A percentile compares a stretch with the other conserved stretches of the same genome.
These are phyloP conservation scores for Euphorbia celastroides DNA, from an alignment of 441 rosid genomes.

Conservation along the genomic window DNA sequence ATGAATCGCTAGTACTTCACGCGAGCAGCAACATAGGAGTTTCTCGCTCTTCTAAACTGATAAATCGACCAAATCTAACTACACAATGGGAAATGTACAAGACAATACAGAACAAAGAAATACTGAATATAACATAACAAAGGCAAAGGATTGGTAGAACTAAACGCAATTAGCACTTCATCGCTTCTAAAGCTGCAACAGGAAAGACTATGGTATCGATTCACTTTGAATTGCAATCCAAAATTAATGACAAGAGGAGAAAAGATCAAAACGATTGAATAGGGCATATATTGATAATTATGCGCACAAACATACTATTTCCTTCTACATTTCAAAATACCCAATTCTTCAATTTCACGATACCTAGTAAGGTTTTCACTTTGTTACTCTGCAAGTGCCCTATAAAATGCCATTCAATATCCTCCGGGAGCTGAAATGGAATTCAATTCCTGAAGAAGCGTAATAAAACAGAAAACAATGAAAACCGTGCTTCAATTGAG, in stretches of 20 bases:
- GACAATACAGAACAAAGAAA: neutral
- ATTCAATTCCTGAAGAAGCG: neutral
- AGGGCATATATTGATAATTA: neutral
- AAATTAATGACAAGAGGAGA: neutral
- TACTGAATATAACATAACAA: neutral
- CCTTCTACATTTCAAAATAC: neutral
- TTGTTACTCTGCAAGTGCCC: slow-evolving; percentile 92
- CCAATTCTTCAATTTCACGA: neutral
- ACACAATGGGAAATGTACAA: neutral
- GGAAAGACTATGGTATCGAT: neutral
- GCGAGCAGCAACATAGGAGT: neutral
- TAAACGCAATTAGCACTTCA: neutral
- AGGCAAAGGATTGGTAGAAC: neutral
- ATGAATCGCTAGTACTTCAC: neutral
- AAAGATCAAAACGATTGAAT: neutral
- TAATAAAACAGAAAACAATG: too few relatives aligned
- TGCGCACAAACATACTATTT: neutral
- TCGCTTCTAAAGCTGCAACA: neutral
- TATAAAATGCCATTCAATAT: too few relatives aligned
- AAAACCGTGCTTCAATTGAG: neutral
- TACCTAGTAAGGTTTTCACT: slow-evolving; percentile 67
- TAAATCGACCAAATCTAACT: neutral
- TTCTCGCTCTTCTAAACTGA: neutral
- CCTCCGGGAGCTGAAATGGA: slow-evolving; percentile 57
- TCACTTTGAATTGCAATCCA: neutral